Conservation (phyloP, 2,329 filamentous ascomycete genomes). For the Colletotrichum agaves region DNA sequence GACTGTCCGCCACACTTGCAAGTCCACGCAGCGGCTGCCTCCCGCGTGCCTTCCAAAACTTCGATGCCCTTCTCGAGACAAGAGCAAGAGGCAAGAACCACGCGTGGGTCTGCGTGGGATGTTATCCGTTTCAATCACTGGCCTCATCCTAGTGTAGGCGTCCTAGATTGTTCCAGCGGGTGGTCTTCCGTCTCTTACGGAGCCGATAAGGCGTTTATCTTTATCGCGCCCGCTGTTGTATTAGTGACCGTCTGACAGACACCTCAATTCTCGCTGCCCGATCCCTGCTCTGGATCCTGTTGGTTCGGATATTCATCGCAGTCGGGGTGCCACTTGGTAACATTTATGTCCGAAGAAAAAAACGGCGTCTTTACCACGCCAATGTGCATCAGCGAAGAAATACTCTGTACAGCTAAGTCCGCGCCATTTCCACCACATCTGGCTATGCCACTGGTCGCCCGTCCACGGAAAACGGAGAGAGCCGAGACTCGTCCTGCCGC, state of each 20-base stretch:
- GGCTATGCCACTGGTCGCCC: constrained; percentile 16
- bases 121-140: background rate
- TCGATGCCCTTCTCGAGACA: background rate
- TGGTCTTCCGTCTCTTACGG: constrained; percentile 24
- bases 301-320: constrained; percentile 2
- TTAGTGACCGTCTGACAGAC: constrained; percentile 1
- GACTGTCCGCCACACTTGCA: background rate
- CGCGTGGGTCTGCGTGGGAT: constrained; percentile 28
- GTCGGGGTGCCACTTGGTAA: too few relatives aligned
- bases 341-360: too few relatives aligned
- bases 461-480: background rate
- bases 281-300: background rate
- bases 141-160: too few relatives aligned
- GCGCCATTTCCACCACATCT: constrained; percentile 21
- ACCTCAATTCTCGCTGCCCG: background rate
- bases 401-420: constrained; percentile 12
- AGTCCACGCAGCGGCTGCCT: background rate
- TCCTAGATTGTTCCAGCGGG: background rate
- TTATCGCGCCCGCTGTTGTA: constrained; percentile 1
- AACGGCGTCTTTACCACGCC: too few relatives aligned
- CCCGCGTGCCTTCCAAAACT: background rate
- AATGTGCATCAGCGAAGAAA: background rate
- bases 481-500: background rate
- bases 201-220: background rate
- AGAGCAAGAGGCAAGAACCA: constrained; percentile 11